A percentile compares a stretch with the other conserved stretches of the same genome.
Conservation (phyloP, 192 early-diverging fungal genomes). For the Geranomyces variabilis region DNA sequence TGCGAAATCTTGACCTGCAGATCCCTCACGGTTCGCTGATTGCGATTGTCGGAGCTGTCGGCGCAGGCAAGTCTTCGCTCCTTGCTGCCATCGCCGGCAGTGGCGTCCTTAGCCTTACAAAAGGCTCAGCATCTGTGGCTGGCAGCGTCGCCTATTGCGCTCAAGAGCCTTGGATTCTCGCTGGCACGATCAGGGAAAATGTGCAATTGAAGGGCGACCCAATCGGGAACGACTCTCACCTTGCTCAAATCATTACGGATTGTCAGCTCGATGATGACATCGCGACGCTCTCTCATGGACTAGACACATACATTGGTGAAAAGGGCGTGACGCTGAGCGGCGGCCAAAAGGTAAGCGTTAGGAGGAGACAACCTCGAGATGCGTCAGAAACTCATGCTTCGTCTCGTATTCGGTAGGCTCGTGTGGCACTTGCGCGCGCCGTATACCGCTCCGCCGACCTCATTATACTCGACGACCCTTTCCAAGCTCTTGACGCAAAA, state of each 20-base stretch:
- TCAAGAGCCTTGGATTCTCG: slow-evolving; percentile 45
- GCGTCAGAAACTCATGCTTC: no score
- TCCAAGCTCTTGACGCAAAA: slow-evolving; percentile 26
- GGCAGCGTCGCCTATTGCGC: slow-evolving; percentile 50
- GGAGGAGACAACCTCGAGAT: no score
- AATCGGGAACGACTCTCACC: not conserved
- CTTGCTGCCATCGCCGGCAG: slow-evolving; percentile 53
- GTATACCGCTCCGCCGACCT: slow-evolving; percentile 65
- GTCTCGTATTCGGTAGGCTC: slow-evolving; percentile 37
- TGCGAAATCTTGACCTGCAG: slow-evolving; percentile 21
- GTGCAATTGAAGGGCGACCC: slow-evolving; percentile 32
- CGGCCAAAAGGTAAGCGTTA: slow-evolving; percentile 73
- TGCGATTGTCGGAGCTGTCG: slow-evolving; percentile 79
- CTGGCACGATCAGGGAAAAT: slow-evolving; percentile 44
- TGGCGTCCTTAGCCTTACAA: slow-evolving; percentile 60
- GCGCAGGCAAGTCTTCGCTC: slow-evolving; percentile 80
- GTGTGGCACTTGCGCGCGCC: slow-evolving; percentile 68
- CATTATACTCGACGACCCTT: slow-evolving; percentile 51
- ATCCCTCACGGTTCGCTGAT: slow-evolving; percentile 60
- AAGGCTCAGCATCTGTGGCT: slow-evolving; percentile 45
- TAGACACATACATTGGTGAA: slow-evolving; percentile 60
- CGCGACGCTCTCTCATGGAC: slow-evolving; percentile 32
- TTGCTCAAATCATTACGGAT: slow-evolving; percentile 20
- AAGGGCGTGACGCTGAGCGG: slow-evolving; percentile 90
- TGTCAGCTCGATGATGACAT: slow-evolving; percentile 45